Percentiles rank a stretch among this genome's conserved stretches.
Conservation (phyloP, 495 filamentous ascomycete genomes). For the Podospora didyma region DNA sequence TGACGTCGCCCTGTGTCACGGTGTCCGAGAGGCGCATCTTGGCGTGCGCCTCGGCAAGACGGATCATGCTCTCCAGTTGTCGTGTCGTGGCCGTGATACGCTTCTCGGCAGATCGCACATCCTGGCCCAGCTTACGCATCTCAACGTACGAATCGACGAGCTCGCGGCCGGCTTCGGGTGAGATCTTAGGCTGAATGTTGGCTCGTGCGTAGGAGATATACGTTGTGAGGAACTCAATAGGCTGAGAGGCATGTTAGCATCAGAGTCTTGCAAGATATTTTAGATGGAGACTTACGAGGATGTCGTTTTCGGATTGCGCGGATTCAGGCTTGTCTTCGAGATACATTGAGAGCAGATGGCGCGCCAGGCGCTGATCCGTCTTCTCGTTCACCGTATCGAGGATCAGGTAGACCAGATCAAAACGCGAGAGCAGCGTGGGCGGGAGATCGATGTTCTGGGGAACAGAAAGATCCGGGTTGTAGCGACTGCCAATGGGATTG, state of each 20-base stretch:
- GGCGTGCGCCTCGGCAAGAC: constrained; percentile 90
- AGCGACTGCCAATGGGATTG: constrained; percentile 96
- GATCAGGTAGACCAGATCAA: constrained; percentile 95
- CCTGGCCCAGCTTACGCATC: constrained; percentile 93
- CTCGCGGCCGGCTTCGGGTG: constrained; percentile 68
- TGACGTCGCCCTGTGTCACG: constrained; percentile 79
- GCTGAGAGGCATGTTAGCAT: constrained; percentile 44
- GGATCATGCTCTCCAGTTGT: constrained; percentile 96
- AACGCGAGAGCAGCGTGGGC: constrained; percentile 89
- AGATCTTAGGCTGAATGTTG: constrained; percentile 77
- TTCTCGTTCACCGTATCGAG: constrained; percentile 89
- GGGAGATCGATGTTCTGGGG: constrained; percentile 98
- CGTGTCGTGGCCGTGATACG: constrained; percentile 96
- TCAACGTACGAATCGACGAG: constrained; percentile 87
- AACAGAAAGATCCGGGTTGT: constrained; percentile 91
- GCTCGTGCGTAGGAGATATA: constrained; percentile 97
- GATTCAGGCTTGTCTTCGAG: constrained; percentile 88
- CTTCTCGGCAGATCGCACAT: constrained; percentile 88
- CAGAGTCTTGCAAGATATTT: constrained; percentile 2
- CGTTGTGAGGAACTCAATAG: constrained; percentile 89
- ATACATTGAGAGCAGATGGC: constrained; percentile 95
- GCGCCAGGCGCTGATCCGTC: constrained; percentile 79
- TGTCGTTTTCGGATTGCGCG: constrained; percentile 62
- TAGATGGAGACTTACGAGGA: constrained; percentile 59
- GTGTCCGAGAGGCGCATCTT: constrained; percentile 82